phyloP scores from a whole-genome alignment of 495 filamentous ascomycete genomes.

The Astrocystis sublimbata region DNA sequence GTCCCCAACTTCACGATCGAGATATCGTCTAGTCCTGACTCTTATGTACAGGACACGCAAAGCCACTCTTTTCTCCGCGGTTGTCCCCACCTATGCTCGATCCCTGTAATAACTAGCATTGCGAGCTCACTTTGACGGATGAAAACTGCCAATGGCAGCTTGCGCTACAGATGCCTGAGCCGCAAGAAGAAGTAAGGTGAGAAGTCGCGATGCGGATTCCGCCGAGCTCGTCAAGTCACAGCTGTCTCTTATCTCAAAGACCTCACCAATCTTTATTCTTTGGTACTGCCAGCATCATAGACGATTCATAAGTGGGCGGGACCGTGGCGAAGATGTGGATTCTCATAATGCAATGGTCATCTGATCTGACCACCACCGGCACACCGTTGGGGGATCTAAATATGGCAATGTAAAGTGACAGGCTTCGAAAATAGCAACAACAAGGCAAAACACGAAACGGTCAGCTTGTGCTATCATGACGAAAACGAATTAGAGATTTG shows the following conservation, averaged over 20 bases:
- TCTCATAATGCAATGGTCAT: background rate
- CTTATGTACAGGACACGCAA: background rate
- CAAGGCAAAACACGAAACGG: background rate
- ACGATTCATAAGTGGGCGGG: background rate
- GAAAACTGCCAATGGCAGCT: background rate
- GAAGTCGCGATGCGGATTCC: background rate
- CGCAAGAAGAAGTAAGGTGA: background rate
- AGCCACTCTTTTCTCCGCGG: background rate
- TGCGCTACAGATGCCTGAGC: conserved; percentile 1
- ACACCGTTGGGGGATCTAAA: conserved; percentile 18
- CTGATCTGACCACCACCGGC: conserved; percentile 20
- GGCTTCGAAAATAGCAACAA: background rate
- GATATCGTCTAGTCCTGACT: background rate
- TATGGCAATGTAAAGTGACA: background rate
- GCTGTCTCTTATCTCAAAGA: background rate
- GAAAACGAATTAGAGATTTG: background rate
- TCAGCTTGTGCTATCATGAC: background rate
- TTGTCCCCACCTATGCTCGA: conserved; percentile 16
- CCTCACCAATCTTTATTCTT: background rate
- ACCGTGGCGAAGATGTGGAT: background rate
- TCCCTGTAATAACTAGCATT: background rate
- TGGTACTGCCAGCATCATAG: background rate
- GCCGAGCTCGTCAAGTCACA: background rate
- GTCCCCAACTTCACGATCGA: background rate
- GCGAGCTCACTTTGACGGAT: background rate